Percentiles rank a stretch among this genome's conserved stretches.
Conservation (phyloP, 495 filamentous ascomycete species). For the Daldinia grandis region DNA sequence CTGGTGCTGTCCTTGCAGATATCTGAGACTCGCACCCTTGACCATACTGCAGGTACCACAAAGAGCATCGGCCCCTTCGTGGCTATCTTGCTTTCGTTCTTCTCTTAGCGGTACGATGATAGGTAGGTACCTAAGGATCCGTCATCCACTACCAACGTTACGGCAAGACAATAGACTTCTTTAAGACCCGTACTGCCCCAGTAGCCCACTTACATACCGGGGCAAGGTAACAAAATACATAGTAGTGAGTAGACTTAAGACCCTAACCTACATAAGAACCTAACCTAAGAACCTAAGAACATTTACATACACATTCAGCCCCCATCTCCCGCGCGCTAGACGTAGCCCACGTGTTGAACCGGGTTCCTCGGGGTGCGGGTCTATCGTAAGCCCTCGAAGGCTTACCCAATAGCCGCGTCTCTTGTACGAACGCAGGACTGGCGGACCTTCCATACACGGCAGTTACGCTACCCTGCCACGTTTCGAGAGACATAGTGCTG, state of each 20-base stretch:
- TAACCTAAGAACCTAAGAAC: constrained; percentile 24
- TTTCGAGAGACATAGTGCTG: constrained; percentile 23
- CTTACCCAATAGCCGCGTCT: constrained; percentile 9
- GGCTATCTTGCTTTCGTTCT: constrained; percentile 6
- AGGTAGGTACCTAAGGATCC: constrained; percentile 9
- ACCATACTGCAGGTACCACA: constrained; percentile 20
- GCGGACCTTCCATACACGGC: constrained; percentile 28
- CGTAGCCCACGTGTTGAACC: constrained; percentile 38
- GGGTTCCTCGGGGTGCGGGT: constrained; percentile 21
- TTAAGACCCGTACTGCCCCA: neutral
- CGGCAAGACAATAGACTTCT: constrained; percentile 11
- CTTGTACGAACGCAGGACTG: neutral
- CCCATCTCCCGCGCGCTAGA: constrained; percentile 24
- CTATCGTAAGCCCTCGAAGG: constrained; percentile 15
- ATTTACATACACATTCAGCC: constrained; percentile 14
- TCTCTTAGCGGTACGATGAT: constrained; percentile 17
- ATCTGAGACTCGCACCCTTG: constrained; percentile 13
- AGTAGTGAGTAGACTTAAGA: neutral
- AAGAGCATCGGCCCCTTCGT: constrained; percentile 23
- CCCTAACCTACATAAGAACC: too few relatives aligned
- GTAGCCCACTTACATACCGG: neutral
- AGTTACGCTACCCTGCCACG: constrained; percentile 29
- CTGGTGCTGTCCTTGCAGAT: constrained; percentile 6
- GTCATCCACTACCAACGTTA: constrained; percentile 34
- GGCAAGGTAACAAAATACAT: neutral